Evolutionary conservation across 75 land plant genomes (phyloP).

Genomic region (Picea glauca): DNA sequence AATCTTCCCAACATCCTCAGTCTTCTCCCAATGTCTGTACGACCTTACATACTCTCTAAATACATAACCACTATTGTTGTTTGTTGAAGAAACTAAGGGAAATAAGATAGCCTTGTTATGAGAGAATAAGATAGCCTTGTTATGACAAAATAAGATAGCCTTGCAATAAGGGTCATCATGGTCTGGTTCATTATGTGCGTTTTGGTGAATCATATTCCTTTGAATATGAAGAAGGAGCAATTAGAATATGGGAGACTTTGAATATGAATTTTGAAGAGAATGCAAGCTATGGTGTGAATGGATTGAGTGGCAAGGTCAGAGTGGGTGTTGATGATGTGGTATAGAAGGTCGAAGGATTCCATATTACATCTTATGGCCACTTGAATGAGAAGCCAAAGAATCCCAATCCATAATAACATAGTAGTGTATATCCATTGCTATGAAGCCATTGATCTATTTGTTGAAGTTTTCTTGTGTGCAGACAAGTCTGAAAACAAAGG

Average conservation of each 20-base stretch:
- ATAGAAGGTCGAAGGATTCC: constrained; percentile 69
- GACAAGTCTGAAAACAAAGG: too few relatives aligned
- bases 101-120: too few relatives aligned
- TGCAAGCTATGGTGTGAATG: constrained; percentile 29
- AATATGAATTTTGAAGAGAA: constrained; percentile 26
- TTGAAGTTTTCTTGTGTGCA: too few relatives aligned
- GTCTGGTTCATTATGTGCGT: constrained; percentile 87
- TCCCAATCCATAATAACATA: background rate
- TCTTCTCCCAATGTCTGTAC: too few relatives aligned
- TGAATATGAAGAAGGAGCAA: constrained; percentile 90
- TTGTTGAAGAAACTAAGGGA: too few relatives aligned
- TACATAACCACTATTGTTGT: too few relatives aligned
- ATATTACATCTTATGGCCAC: constrained; percentile 40
- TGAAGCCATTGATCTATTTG: too few relatives aligned
- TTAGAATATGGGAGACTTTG: constrained; percentile 73
- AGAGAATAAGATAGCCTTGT: too few relatives aligned
- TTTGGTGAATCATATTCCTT: constrained; percentile 96
- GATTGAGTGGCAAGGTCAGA: constrained; percentile 30
- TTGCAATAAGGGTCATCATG: constrained; percentile 93
- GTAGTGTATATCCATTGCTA: too few relatives aligned
- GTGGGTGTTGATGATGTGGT: constrained; percentile 49
- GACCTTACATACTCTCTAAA: too few relatives aligned
- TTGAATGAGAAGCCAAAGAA: constrained; percentile 20
- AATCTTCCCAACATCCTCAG: too few relatives aligned
- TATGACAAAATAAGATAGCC: background rate